Base-by-base conservation (phyloP, 2,329 filamentous ascomycete genomes). In the Zarea fungicola region DNA sequence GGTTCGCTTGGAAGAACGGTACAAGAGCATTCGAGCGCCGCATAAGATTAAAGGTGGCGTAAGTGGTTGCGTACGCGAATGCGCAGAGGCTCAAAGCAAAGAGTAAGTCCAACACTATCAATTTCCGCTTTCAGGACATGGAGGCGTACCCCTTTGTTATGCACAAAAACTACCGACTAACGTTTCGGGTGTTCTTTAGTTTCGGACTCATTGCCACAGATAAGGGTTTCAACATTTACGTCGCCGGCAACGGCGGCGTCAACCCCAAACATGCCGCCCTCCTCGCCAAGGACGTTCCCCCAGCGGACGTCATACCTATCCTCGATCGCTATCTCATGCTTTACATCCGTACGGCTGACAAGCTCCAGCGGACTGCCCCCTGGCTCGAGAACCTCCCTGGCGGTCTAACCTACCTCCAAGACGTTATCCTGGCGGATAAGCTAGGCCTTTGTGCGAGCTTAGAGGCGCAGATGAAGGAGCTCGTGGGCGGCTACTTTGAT, bases 31-130 rank as follows among this genome's bases (percentile, higher is more conserved):
- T 51, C 81, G 90, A n/a, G 78, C 78, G 14, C 90, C 90, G 8
- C 90, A 96, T 65, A 96, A 96, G 73, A 80, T 95, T 64, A 96
- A 96, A 67, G 89, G 87, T 1, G 90, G 88, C 48, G 89, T 96
- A 0, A 91, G 85, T 48, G 90, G 90, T 11, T 96, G 90, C 55
- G 89, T 96, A n/a, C 78, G 90, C 48, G 90, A 96, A 67, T 96
- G 90, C 57, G 90, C 90, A 1, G 90, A 96, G 66, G 90, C 90
- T 1, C 90, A 95, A 62, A 92, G 85, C 67, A 96, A 96, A 68
- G 90, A 96, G 83, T 86, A 67, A 59, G 80, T 68, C 28, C 8
- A 29, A 6, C 8, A 22, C 23, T 11, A 25, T 42, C 16, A 41
- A n/a, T n/a, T n/a, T n/a, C n/a, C n/a, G n/a, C n/a, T n/a, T n/a